Evolutionary conservation across 805 yeast genomes (phyloP), one percentile per base, ranked within the genome.

Genomic region (Vanderwaltozyma yarrowii): DNA sequence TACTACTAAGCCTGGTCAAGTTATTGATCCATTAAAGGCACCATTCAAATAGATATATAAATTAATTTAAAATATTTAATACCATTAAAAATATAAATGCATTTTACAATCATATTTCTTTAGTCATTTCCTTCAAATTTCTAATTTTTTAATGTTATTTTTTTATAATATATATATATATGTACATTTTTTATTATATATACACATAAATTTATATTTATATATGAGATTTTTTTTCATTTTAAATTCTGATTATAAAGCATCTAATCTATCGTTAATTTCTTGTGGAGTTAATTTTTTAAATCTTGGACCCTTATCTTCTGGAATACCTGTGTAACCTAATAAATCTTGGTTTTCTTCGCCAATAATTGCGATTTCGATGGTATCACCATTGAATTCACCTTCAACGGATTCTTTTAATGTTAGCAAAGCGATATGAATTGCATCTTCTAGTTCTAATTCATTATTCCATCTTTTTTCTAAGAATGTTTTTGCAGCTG

Each of bases 381-480:
- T 89, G 33, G 94, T 88, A 48, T 87, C 94, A 34, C 97, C 97
- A 45, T 82, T 87, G 76, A 92, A 83, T 57, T 92, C 99, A 40
- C 98, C 98, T 61, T 92, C 99, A 36, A 92, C 89, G 19, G 95
- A 78, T 64, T 92, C 99, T 62, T 92, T 92, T 59, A 92, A 70
- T 4, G 98, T 92, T 52, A 92, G 68, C 33, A 92, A 69, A 1
- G 97, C 96, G 57, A 89, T 92, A 62, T 92, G 97, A 47, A 92
- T 85, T 36, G 97, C 99, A 60, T 92, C 99, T 65, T 92, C 99
- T 45, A 92, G 71, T 66, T 92, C 98, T 58, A 92, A 70, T 62
- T 92, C 95, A 47, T 87, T 94, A 58, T 88, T 89, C 96, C 97
- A 92, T 65, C 99, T 79, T 66, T 92, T 92, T 62, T 92, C 99